These are phyloP conservation scores for Gonapodya sp. DNA, from an alignment of 192 early-diverging fungal species.

Conservation along the genomic window DNA sequence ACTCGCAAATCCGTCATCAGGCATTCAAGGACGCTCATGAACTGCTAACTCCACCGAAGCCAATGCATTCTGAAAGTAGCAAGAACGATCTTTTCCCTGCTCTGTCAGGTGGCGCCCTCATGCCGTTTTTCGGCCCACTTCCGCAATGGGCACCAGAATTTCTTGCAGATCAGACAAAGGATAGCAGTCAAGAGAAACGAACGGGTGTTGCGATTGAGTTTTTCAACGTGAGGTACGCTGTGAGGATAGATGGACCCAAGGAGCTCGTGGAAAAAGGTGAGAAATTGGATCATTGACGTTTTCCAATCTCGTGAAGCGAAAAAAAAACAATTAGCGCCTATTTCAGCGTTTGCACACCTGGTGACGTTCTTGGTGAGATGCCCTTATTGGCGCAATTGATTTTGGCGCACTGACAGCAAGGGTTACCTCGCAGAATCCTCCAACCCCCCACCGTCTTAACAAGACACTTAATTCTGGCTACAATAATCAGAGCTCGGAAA, in stretches of 20 bases:
- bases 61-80: not conserved
- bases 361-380: not conserved
- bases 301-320: not conserved
- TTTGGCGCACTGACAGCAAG: no score
- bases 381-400: not conserved
- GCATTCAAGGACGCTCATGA: not conserved
- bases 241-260: not conserved
- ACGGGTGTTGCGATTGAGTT: not conserved
- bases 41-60: not conserved
- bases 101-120: not conserved
- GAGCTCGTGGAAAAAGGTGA: not conserved
- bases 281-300: not conserved
- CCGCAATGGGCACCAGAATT: not conserved
- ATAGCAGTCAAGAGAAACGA: not conserved
- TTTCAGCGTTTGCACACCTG: not conserved
- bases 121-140: not conserved
- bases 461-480: no score
- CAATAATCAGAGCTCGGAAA: no score
- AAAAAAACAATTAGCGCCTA: no score
- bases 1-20: not conserved
- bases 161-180: not conserved
- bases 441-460: not conserved
- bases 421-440: not conserved
- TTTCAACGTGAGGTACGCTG: not conserved
- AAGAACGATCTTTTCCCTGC: not conserved